Evolutionary conservation across 2,329 filamentous ascomycete genomes (phyloP), one percentile per base, ranked within the genome.

Genomic region (Endothia cerciana): DNA sequence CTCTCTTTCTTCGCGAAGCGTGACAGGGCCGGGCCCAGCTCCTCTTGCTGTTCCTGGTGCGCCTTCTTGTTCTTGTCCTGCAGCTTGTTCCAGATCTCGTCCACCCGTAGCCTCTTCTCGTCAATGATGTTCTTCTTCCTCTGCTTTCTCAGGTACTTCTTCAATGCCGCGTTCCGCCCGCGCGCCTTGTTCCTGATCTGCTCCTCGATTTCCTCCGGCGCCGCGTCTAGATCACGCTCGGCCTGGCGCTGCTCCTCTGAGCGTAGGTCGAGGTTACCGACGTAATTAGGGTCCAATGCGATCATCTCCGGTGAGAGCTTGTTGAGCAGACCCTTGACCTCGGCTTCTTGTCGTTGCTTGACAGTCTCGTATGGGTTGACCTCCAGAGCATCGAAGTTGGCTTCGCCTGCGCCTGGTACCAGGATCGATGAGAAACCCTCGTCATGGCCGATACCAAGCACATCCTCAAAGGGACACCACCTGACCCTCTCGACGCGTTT

Each of bases 231-330:
- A 74, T 97, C 91, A 74, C 87, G 89, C 73, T 96, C 93, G 33
- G 88, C 88, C 73, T 88, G 85, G 59, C 90, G 85, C 81, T 95
- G 89, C 80, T 91, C 85, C 68, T 94, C 88, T 43, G 90, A 92
- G 60, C 91, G 87, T 65, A 93, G 82, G 75, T 99, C 94, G 40
- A 99, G 83, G 71, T 89, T 92, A 64, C 95, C 95, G 72, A 99
- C 88, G 75, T 93, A 96, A 77, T 95, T 91, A 71, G 95, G 94
- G 75, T 99, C 90, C 28, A 99, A 83, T 1, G 93, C 92, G 69
- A 99, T 99, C 93, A 98, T 99, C 75, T 97, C 94, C 3, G 95
- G 94, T 73, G 94, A 89, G 58, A 99, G 84, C 82, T 99, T 99
- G 83, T 96, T 97, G 72, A 99, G 87, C 70, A 99, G 84, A 15